A percentile compares a stretch with the other conserved stretches of the same genome.
phyloP scores from a whole-genome alignment of 805 yeast genomes.

The Priceomyces carsonii region DNA sequence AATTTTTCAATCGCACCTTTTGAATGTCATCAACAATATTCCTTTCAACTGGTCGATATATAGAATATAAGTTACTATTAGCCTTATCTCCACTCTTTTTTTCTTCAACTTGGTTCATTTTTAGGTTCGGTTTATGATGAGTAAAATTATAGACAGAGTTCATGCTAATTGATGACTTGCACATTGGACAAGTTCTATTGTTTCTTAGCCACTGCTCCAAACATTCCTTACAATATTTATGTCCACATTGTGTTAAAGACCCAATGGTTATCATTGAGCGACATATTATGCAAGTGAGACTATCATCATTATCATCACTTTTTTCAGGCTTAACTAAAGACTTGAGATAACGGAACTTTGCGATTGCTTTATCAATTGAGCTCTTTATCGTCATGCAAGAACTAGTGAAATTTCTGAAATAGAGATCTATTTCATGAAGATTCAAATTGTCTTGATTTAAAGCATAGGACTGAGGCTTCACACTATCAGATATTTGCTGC shows the following conservation, averaged over 20 bases:
- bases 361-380: constrained; percentile 28
- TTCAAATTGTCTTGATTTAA: constrained; percentile 18
- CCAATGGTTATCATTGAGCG: constrained; percentile 70
- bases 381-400: not conserved
- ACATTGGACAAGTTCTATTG: constrained; percentile 73
- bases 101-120: constrained; percentile 45
- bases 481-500: constrained; percentile 84
- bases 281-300: constrained; percentile 74
- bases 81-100: not conserved
- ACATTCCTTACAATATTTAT: constrained; percentile 83
- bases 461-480: constrained; percentile 39
- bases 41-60: constrained; percentile 48
- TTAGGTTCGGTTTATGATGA: constrained; percentile 51
- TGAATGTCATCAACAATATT: constrained; percentile 46
- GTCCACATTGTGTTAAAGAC: constrained; percentile 87
- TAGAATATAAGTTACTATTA: constrained; percentile 27
- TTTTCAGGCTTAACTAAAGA: constrained; percentile 20
- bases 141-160: constrained; percentile 71
- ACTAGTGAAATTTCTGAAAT: not conserved
- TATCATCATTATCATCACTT: constrained; percentile 28
- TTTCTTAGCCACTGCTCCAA: constrained; percentile 68
- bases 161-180: constrained; percentile 54
- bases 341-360: constrained; percentile 36
- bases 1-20: constrained; percentile 27
- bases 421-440: not conserved